A percentile compares a stretch with the other conserved stretches of the same genome.
phyloP scores from a whole-genome alignment of 2,329 filamentous ascomycete genomes.

The Aspergillus sp. region DNA sequence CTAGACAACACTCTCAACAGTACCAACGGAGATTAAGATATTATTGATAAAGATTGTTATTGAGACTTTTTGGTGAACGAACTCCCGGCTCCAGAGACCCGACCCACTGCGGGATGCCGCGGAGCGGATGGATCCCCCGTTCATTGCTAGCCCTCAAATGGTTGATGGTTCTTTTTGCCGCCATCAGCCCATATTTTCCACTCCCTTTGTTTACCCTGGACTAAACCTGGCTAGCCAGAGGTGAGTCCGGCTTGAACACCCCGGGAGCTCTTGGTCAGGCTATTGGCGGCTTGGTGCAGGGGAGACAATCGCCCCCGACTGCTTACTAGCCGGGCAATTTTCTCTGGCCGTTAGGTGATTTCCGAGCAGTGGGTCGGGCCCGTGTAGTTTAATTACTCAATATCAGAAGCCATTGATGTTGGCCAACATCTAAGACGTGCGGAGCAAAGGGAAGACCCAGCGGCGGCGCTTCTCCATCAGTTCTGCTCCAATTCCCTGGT shows the following conservation, averaged over 20 bases:
- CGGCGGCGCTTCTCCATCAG: not conserved
- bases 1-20: not conserved
- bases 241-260: not conserved
- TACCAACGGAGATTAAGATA: not conserved
- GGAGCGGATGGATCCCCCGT: not conserved
- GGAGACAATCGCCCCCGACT: not conserved
- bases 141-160: not conserved
- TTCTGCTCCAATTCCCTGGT: not conserved
- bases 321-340: not conserved
- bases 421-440: not conserved
- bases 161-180: not conserved
- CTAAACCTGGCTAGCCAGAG: not conserved
- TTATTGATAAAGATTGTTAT: not conserved
- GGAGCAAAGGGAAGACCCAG: not conserved
- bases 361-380: constrained; percentile 2
- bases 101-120: not conserved
- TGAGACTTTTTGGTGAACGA: not conserved
- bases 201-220: not conserved
- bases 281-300: not conserved
- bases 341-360: not conserved
- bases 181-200: not conserved
- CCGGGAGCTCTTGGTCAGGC: not conserved
- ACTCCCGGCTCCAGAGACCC: not conserved
- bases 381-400: constrained; percentile 10
- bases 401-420: not conserved